phyloP scores from a whole-genome alignment of 2,329 filamentous ascomycete species.

The Fusarium liriodendri region DNA sequence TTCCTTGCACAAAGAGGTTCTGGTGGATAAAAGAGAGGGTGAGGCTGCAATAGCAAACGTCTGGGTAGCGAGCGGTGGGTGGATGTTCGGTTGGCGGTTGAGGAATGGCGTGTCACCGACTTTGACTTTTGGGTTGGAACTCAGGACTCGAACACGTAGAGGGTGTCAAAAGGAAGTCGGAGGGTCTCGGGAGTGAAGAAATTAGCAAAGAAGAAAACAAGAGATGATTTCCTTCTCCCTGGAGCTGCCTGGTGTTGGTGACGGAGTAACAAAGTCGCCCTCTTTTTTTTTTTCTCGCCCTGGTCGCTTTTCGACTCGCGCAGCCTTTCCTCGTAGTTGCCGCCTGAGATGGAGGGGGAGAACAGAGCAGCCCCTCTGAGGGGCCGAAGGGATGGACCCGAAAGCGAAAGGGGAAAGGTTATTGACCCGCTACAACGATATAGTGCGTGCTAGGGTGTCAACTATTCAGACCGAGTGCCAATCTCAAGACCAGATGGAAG shows the following conservation, averaged over 20 bases:
- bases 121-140: conserved; percentile 5
- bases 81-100: conserved; percentile 3
- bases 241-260: conserved; percentile 9
- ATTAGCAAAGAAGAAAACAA: conserved; percentile 1
- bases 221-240: conserved; percentile 6
- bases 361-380: conserved; percentile 4
- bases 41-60: background rate
- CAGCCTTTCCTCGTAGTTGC: conserved; percentile 17
- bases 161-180: background rate
- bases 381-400: conserved; percentile 8
- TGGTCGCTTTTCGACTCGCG: conserved; percentile 23
- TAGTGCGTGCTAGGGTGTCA: background rate
- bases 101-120: conserved; percentile 29
- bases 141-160: background rate
- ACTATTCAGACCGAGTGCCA: conserved; percentile 15
- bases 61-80: conserved; percentile 10
- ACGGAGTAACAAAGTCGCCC: conserved; percentile 9
- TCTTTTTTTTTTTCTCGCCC: conserved; percentile 9
- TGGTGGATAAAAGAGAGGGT: conserved; percentile 6
- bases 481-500: conserved; percentile 2
- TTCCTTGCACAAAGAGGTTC: background rate
- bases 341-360: conserved; percentile 23
- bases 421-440: conserved; percentile 11
- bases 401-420: conserved; percentile 14
- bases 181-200: background rate